Percentiles rank a stretch among this genome's conserved stretches.
phyloP scores from a whole-genome alignment of 202 grass and related monocot species.

The Musa balbisiana region DNA sequence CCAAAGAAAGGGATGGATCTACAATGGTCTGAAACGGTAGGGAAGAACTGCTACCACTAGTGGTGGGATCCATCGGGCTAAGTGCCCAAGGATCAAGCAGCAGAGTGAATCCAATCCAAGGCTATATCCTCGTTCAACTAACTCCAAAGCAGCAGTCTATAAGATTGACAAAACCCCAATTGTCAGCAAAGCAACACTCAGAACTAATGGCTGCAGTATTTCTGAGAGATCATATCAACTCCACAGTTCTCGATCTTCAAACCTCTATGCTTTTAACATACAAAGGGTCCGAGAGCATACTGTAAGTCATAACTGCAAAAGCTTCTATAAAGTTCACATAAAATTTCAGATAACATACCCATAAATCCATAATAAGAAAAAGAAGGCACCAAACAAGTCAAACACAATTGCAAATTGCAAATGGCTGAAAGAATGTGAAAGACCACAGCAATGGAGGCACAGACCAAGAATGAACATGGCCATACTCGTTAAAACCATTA shows the following conservation, averaged over 20 bases:
- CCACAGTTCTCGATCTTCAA: background rate
- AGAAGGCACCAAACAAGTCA: no score
- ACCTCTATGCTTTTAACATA: background rate
- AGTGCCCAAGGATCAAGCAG: constrained; percentile 8
- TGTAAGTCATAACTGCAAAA: background rate
- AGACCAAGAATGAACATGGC: no score
- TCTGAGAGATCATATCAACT: background rate
- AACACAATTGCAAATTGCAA: no score
- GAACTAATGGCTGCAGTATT: background rate
- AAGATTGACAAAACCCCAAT: background rate
- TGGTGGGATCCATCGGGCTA: constrained; percentile 57
- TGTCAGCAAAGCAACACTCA: background rate
- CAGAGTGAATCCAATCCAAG: background rate
- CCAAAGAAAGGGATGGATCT: constrained; percentile 57
- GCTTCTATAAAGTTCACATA: no score
- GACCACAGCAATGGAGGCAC: no score
- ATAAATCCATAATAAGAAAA: no score
- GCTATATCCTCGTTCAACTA: background rate
- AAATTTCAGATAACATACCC: no score
- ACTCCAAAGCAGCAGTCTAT: background rate
- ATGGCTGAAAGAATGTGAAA: no score
- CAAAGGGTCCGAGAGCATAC: background rate
- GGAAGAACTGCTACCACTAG: constrained; percentile 57
- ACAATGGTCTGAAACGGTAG: constrained; percentile 54
- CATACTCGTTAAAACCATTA: no score